Base-by-base conservation (phyloP, 2,329 filamentous ascomycete genomes). In the Daldinia sp. region DNA sequence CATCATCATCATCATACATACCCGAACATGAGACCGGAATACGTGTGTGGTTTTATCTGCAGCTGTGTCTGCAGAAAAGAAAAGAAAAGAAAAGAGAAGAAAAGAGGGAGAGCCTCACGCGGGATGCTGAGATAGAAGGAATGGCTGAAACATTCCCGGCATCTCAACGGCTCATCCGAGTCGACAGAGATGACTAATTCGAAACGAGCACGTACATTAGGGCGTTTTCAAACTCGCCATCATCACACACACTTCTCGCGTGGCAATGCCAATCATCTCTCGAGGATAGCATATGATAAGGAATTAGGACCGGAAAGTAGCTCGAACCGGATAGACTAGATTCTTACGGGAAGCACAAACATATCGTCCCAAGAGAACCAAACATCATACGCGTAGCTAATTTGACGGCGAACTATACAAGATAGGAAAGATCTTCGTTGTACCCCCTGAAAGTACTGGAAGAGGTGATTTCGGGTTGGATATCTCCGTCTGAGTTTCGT, bases 111-210 rank as follows among this genome's bases (percentile, higher is more conserved):
- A 68, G 65, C 65, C 57, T 68, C 59, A 63, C 59, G 57, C 62
- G 59, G 47, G 56, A 59, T 57, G 50, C 54, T 56, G 65, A 61
- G 53, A 57, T 54, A 63, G 59, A 66, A 61, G 63, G 58, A 68
- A 63, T 65, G 57, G 63, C 65, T 68, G 65, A 68, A 66, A 68
- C 65, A 63, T 45, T 30, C 49, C 59, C 65, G 65, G 63, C 64
- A 62, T 59, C 58, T 68, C 34, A 56, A 68, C 59, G 56, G 59
- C 63, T 63, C 48, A 67, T 63, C 59, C 59, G 65, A 68, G 65
- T 68, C 63, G 63, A 61, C 54, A 53, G 58, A 68, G 65, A 66
- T 68, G 65, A 63, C 65, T 66, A 66, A 68, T 61, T 68, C 63
- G 65, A 68, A 66, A 68, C 65, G 53, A 55, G 62, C 65, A 68